Conservation (phyloP, 257 asterid species). For the Nicotiana attenuata region DNA sequence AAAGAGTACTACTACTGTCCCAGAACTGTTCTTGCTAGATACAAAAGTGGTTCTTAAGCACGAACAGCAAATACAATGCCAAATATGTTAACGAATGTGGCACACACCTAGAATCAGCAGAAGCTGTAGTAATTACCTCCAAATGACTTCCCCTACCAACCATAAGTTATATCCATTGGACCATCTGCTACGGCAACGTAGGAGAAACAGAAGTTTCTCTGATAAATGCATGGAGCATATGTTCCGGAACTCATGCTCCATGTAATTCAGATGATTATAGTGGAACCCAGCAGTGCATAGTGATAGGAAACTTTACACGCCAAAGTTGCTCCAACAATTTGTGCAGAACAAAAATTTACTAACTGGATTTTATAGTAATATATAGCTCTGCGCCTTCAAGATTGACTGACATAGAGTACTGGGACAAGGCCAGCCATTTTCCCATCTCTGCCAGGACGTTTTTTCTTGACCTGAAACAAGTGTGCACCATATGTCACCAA, state of each 20-base stretch:
- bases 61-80: background rate
- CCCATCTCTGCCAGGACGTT: constrained; percentile 96
- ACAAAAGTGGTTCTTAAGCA: background rate
- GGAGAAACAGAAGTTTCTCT: background rate
- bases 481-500: background rate
- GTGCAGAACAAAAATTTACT: background rate
- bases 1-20: background rate
- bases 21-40: background rate
- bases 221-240: constrained; percentile 1
- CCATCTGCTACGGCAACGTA: background rate
- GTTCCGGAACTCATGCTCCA: background rate
- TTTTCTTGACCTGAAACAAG: constrained; percentile 81
- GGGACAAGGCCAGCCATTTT: constrained; percentile 97
- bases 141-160: background rate
- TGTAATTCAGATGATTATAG: background rate
- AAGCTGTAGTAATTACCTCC: background rate
- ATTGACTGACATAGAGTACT: constrained; percentile 82
- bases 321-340: background rate
- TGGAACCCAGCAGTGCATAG: background rate
- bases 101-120: background rate
- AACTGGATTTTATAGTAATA: background rate
- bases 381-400: constrained; percentile 29
- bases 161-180: background rate
- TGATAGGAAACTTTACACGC: background rate
- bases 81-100: background rate